These are phyloP conservation scores for Globisporangium apiculatum DNA, from an alignment of 352 stramenopile genomes.

Conservation along the genomic window DNA sequence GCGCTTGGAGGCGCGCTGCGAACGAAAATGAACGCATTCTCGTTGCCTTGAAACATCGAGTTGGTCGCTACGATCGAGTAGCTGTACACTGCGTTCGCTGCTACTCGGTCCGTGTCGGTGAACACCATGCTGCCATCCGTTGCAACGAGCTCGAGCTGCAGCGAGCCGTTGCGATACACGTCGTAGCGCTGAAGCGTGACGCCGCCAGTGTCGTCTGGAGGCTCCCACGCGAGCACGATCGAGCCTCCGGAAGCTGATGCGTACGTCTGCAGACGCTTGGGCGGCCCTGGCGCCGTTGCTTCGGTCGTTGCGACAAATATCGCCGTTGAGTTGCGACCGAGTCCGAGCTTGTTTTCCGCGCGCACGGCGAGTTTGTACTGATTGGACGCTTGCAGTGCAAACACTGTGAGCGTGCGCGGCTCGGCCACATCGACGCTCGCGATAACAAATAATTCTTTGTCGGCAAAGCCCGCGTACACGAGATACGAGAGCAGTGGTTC, in stretches of 20 bases:
- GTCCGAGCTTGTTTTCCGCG: conserved; percentile 29
- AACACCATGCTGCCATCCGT: conserved; percentile 12
- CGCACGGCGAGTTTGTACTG: conserved; percentile 31
- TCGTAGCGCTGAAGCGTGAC: conserved; percentile 27
- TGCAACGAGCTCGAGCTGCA: conserved; percentile 6
- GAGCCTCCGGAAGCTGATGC: conserved; percentile 27
- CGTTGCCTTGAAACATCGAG: conserved; percentile 11
- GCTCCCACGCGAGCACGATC: conserved; percentile 31
- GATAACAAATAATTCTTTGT: conserved; percentile 10
- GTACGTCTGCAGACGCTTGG: conserved; percentile 26
- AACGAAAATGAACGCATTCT: conserved; percentile 8
- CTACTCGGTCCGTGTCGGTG: conserved; percentile 19
- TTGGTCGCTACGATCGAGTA: conserved; percentile 35
- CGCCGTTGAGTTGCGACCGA: conserved; percentile 26
- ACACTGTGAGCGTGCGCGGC: conserved; percentile 13
- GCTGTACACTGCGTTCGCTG: conserved; percentile 23
- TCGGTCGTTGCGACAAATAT: conserved; percentile 21
- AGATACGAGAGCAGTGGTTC: conserved; percentile 23
- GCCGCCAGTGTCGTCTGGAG: conserved; percentile 31
- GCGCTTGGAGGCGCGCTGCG: conserved; percentile 15
- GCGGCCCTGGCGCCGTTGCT: conserved; percentile 21
- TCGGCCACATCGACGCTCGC: conserved; percentile 7
- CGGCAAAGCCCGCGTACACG: conserved; percentile 15
- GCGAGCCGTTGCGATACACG: conserved; percentile 26
- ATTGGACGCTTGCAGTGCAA: conserved; percentile 19